Percentiles rank a stretch among this genome's conserved stretches.
Conservation (phyloP, 2,329 filamentous ascomycete species). For the Apiospora kogelbergensis region DNA sequence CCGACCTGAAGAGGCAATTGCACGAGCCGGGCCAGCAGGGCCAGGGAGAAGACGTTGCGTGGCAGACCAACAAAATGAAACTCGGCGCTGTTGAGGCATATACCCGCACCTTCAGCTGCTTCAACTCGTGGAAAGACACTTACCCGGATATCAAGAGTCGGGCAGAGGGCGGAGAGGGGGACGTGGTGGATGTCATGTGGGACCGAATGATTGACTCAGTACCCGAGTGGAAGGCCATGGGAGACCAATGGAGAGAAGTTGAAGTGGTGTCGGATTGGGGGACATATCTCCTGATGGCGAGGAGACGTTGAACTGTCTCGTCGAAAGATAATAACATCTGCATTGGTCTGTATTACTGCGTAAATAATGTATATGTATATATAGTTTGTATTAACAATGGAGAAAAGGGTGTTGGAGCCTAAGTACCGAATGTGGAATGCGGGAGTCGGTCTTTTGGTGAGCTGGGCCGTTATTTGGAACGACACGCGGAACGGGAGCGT, state of each 20-base stretch:
- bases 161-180: conserved; percentile 56
- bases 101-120: conserved; percentile 59
- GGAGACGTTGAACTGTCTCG: conserved; percentile 33
- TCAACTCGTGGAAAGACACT: conserved; percentile 56
- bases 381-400: neutral
- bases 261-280: conserved; percentile 62
- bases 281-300: conserved; percentile 57
- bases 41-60: conserved; percentile 37
- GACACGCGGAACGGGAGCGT: neutral
- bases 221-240: conserved; percentile 48
- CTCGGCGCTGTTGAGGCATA: conserved; percentile 62
- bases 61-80: conserved; percentile 54
- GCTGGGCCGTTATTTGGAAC: neutral
- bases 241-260: conserved; percentile 50
- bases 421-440: neutral
- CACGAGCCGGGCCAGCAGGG: conserved; percentile 54
- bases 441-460: neutral
- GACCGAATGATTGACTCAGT: conserved; percentile 56
- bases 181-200: conserved; percentile 63
- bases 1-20: conserved; percentile 50
- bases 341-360: neutral
- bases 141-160: conserved; percentile 50
- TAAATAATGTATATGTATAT: neutral
- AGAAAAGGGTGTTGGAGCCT: neutral
- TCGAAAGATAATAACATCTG: neutral